Conservation (phyloP, 2,329 filamentous ascomycete species). For the Cladophialophora exuberans region DNA sequence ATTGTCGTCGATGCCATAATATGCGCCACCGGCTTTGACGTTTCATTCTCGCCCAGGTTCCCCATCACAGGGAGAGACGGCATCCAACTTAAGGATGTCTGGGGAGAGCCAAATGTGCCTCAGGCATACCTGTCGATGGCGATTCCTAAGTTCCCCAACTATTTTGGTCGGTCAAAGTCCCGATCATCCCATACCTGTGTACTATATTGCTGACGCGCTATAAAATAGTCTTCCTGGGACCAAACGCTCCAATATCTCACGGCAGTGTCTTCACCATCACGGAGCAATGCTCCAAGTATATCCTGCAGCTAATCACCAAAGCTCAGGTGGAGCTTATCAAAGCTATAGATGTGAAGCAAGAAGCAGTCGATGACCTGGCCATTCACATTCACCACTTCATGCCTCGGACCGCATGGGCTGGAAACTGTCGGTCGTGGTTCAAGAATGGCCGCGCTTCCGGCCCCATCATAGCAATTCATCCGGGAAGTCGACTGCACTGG, state of each 20-base stretch:
- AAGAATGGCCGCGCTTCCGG: slow-evolving; percentile 49
- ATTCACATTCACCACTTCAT: slow-evolving; percentile 46
- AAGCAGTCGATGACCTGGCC: slow-evolving; percentile 37
- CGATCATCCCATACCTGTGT: neutral
- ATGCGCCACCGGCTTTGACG: slow-evolving; percentile 43
- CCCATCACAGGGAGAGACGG: slow-evolving; percentile 24
- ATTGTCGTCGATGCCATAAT: slow-evolving; percentile 33
- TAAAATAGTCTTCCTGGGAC: slow-evolving; percentile 30
- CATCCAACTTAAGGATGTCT: slow-evolving; percentile 38
- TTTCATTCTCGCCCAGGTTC: slow-evolving; percentile 36
- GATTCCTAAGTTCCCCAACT: slow-evolving; percentile 34
- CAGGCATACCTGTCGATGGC: slow-evolving; percentile 26
- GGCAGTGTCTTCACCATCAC: slow-evolving; percentile 35
- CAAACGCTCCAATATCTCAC: slow-evolving; percentile 34
- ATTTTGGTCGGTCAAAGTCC: slow-evolving; percentile 24
- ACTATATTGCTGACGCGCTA: neutral
- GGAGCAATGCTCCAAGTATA: slow-evolving; percentile 32
- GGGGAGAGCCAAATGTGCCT: slow-evolving; percentile 38
- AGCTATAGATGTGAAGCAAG: slow-evolving; percentile 27
- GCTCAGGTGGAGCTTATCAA: slow-evolving; percentile 28
- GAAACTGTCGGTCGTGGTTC: slow-evolving; percentile 50
- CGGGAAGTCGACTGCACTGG: slow-evolving; percentile 46
- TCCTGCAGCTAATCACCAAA: slow-evolving; percentile 33
- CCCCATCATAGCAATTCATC: slow-evolving; percentile 50
- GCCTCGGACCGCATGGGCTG: slow-evolving; percentile 37